A percentile compares a stretch with the other conserved stretches of the same genome.
Conservation (phyloP, 768 basidiomycete species). For the Strobilomyces echinocephalus region DNA sequence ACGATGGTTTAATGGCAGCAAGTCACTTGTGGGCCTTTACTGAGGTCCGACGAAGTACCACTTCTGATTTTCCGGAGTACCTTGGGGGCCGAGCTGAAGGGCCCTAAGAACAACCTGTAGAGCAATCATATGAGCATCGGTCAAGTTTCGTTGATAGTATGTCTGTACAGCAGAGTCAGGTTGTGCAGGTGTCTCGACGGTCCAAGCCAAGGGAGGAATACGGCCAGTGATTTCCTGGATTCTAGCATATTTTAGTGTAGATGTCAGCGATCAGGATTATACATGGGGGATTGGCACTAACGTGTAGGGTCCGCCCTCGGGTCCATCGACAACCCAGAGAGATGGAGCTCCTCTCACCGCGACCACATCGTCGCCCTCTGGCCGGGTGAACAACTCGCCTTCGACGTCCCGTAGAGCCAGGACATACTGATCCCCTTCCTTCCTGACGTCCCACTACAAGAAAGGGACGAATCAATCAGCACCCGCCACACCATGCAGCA, state of each 20-base stretch:
- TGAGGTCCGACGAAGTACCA: background rate
- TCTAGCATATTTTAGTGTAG: background rate
- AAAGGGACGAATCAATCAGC: background rate
- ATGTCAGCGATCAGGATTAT: background rate
- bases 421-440: background rate
- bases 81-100: background rate
- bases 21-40: no score
- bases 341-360: background rate
- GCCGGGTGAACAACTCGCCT: background rate
- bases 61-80: background rate
- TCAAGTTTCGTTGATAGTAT: background rate
- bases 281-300: background rate
- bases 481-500: background rate
- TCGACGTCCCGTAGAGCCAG: background rate
- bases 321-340: background rate
- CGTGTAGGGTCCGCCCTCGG: background rate
- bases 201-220: background rate
- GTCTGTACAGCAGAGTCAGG: background rate
- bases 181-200: background rate
- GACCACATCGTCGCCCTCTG: background rate
- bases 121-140: background rate
- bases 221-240: background rate
- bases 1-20: no score
- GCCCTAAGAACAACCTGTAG: background rate
- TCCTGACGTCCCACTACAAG: background rate